These are phyloP conservation scores for Sphenostylis stenocarpa DNA, from an alignment of 306 rosid genomes.

Conservation along the genomic window DNA sequence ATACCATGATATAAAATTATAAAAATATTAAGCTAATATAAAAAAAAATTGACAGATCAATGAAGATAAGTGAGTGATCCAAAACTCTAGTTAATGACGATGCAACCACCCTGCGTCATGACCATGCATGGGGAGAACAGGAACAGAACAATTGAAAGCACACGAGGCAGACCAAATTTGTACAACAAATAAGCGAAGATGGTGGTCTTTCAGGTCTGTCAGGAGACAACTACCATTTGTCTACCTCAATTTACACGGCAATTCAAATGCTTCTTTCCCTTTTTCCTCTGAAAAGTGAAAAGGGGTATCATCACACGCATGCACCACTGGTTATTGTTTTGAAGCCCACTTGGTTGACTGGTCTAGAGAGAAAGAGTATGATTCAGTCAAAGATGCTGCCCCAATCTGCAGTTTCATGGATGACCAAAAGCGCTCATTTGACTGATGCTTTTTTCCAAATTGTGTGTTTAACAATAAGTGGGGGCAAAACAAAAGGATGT, in stretches of 20 bases:
- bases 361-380: slow-evolving; percentile 18
- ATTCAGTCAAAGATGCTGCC: slow-evolving; percentile 40
- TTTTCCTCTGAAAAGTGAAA: slow-evolving; percentile 42
- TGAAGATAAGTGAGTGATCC: neutral
- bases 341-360: slow-evolving; percentile 32
- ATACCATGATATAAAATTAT: neutral
- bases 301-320: slow-evolving; percentile 34
- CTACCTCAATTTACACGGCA: neutral
- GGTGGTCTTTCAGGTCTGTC: neutral
- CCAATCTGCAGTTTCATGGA: slow-evolving; percentile 10
- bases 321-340: slow-evolving; percentile 26
- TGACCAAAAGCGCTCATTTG: slow-evolving; percentile 26
- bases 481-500: neutral
- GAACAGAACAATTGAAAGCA: neutral
- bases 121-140: neutral
- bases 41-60: neutral
- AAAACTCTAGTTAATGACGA: neutral
- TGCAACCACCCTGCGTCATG: neutral
- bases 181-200: neutral
- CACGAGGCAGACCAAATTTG: slow-evolving; percentile 19
- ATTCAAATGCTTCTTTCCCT: slow-evolving; percentile 3
- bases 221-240: slow-evolving; percentile 31
- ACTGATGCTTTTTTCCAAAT: slow-evolving; percentile 19
- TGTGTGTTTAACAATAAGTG: slow-evolving; percentile 4
- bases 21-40: neutral